Conservation (phyloP, 371 early-diverging fungal genomes). For the Capillidium heterosporum region DNA sequence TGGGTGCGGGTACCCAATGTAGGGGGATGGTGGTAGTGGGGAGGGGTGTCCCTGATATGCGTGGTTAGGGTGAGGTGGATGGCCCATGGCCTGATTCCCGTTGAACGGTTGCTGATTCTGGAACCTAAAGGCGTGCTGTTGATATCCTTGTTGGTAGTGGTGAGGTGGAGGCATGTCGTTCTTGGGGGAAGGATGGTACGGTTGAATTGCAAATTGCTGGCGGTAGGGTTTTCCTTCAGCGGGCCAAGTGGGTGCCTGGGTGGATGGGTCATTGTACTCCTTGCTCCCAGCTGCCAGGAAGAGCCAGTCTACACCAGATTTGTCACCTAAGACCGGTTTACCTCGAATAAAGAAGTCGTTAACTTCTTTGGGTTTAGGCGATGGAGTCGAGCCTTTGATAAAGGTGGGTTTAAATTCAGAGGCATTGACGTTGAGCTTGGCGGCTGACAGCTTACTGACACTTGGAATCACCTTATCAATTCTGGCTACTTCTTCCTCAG, state of each 20-base stretch:
- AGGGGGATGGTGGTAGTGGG: slow-evolving; percentile 2
- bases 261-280: neutral
- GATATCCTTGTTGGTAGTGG: neutral
- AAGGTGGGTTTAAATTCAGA: slow-evolving; percentile 69
- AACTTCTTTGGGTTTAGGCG: slow-evolving; percentile 27
- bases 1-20: neutral
- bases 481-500: neutral
- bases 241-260: slow-evolving; percentile 10
- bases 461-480: neutral
- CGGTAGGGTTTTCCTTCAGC: slow-evolving; percentile 9
- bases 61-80: neutral
- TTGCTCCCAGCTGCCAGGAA: slow-evolving; percentile 1
- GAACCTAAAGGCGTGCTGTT: slow-evolving; percentile 1
- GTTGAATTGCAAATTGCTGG: slow-evolving; percentile 7
- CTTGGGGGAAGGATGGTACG: neutral
- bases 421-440: slow-evolving; percentile 63
- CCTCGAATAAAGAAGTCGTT: neutral
- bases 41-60: slow-evolving; percentile 7
- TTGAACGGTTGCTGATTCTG: slow-evolving; percentile 5
- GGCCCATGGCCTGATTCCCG: slow-evolving; percentile 3
- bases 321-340: neutral
- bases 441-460: slow-evolving; percentile 8
- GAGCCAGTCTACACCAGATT: neutral
- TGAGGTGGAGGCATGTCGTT: neutral
- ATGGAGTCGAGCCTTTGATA: slow-evolving; percentile 12